Conservation (phyloP, 2,329 filamentous ascomycete species). For the Emergomyces pasteurianus region DNA sequence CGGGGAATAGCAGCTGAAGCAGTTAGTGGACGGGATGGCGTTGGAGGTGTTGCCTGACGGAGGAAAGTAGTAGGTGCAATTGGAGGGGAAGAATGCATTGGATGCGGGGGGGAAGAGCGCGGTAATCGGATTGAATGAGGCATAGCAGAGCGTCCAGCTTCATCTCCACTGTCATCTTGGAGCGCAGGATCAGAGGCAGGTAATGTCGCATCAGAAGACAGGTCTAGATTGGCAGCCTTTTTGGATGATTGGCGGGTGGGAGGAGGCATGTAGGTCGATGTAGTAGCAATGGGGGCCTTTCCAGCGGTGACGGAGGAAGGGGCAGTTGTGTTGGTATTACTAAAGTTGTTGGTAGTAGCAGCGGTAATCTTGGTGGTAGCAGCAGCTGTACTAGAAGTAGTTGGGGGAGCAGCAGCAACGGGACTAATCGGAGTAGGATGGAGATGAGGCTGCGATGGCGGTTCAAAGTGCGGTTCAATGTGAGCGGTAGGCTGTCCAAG, state of each 20-base stretch:
- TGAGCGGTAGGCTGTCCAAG: slow-evolving; percentile 20
- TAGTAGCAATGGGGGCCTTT: not conserved
- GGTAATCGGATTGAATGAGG: slow-evolving; percentile 19
- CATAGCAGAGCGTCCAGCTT: slow-evolving; percentile 21
- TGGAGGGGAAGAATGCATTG: slow-evolving; percentile 83
- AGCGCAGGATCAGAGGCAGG: slow-evolving; percentile 55
- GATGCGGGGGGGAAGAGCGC: slow-evolving; percentile 38
- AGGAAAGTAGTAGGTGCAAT: slow-evolving; percentile 46
- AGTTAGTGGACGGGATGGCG: slow-evolving; percentile 50
- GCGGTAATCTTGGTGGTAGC: slow-evolving; percentile 7
- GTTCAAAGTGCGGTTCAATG: slow-evolving; percentile 16
- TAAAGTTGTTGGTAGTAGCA: slow-evolving; percentile 13
- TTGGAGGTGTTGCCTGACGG: slow-evolving; percentile 60
- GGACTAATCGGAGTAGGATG: slow-evolving; percentile 6
- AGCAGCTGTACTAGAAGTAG: slow-evolving; percentile 5
- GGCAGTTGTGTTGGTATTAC: slow-evolving; percentile 9
- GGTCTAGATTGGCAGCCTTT: slow-evolving; percentile 34
- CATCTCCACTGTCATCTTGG: slow-evolving; percentile 41
- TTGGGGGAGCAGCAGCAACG: slow-evolving; percentile 21
- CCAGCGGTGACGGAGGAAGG: slow-evolving; percentile 11
- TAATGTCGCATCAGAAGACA: slow-evolving; percentile 68
- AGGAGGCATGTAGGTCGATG: slow-evolving; percentile 9
- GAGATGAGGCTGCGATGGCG: slow-evolving; percentile 17
- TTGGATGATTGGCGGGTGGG: slow-evolving; percentile 3
- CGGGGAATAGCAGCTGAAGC: slow-evolving; percentile 52